Base-by-base conservation (phyloP, 345 rosid species). In the Arabidopsis thaliana region DNA sequence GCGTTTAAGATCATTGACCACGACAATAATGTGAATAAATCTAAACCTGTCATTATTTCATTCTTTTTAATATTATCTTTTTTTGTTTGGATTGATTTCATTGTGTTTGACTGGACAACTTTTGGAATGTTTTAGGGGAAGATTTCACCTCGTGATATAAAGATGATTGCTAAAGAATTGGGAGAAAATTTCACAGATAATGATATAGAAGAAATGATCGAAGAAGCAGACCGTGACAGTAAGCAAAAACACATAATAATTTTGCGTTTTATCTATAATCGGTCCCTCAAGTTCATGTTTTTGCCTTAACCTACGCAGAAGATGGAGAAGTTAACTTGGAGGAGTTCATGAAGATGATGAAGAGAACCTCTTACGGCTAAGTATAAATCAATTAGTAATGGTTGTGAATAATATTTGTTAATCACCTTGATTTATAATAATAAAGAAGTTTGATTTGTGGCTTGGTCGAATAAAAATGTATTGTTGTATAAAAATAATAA, bases 141-240 rank as follows among this genome's bases (percentile, higher is more conserved):
- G 81, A 92, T 90, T 73, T 92, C 97, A 44, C 59, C 48, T 48
- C 44, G 9, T 37, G 98, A 95, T 72, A 90, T 95, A 9, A 87
- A 80, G 77, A 58, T 38, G 33, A 88, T 87, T 48, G 84, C 97
- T 0, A 90, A 84, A 78, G 97, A 95, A 58, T 81, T 95, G 25
- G 97, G 97, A 5, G 93, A 89, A 81, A 75, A 53, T 83, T 87
- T 92, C 83, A 77, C 91, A 12, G 89, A 89, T 45, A 71, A 59
- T 64, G 97, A 95, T 20, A 89, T 92, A 11, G 74, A 78, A 40
- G 97, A 90, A 64, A 92, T 95, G 98, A 81, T 92, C 13, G 84
- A 84, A 62, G 97, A 88, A 85, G 98, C 99, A 8, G 96, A 95
- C 69, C 80, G 78, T 51, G 90, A 89, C 77, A 78, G 97, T 95